phyloP scores from a whole-genome alignment of 768 basidiomycete species.

The Crassisporium funariophilum region DNA sequence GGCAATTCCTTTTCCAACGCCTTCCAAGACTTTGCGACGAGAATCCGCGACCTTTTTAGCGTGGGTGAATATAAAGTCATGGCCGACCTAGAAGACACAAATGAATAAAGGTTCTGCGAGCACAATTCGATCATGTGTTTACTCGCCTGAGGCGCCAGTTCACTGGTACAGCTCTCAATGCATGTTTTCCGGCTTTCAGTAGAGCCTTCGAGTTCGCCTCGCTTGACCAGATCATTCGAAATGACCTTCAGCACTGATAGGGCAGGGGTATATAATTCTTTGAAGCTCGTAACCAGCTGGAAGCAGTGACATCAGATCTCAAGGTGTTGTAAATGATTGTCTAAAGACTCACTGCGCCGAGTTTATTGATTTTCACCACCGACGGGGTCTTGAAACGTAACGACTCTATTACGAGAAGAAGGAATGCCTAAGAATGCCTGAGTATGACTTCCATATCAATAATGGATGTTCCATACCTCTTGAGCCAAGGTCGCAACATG shows the following conservation, averaged over 20 bases:
- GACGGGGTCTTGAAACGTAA: constrained; percentile 72
- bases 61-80: constrained; percentile 61
- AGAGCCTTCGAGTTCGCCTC: constrained; percentile 54
- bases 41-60: constrained; percentile 70
- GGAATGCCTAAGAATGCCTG: constrained; percentile 56
- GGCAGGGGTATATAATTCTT: constrained; percentile 58
- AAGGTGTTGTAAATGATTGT: neutral
- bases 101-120: constrained; percentile 6
- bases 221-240: constrained; percentile 49
- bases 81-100: constrained; percentile 57
- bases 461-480: constrained; percentile 49
- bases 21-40: constrained; percentile 71
- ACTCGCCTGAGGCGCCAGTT: constrained; percentile 39
- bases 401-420: constrained; percentile 70
- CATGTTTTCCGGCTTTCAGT: constrained; percentile 54
- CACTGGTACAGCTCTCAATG: constrained; percentile 47
- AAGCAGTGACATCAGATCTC: constrained; percentile 8
- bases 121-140: neutral
- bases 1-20: constrained; percentile 69
- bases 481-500: constrained; percentile 76
- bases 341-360: constrained; percentile 57
- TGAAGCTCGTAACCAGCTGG: constrained; percentile 70
- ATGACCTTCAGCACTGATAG: constrained; percentile 57
- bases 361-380: constrained; percentile 71
- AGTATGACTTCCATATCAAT: constrained; percentile 5